Base-by-base conservation (phyloP, 2,329 filamentous ascomycete genomes). In the Proliferodiscus dingleyae region DNA sequence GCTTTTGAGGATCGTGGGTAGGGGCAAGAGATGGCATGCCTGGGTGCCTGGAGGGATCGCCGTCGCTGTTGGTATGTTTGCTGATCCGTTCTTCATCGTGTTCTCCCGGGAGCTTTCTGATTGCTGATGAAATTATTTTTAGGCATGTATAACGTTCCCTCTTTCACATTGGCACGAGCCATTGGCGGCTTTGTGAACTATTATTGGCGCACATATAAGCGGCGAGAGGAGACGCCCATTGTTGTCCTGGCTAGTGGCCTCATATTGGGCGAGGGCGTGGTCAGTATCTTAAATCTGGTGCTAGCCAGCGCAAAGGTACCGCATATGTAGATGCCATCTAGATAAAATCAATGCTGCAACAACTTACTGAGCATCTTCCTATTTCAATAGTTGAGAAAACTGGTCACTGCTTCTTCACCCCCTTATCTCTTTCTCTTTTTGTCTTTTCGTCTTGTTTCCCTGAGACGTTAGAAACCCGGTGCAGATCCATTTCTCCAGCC, bases 141-240 rank as follows among this genome's bases (percentile, higher is more conserved):
- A 84, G 85, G 93, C 39, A 98, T 98, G 81, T 98, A 97, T 68
- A 98, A 97, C 59, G 89, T 91, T 0, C 93, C 93, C 0, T 95
- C 89, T 0, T 98, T 98, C 63, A 98, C 93, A 0, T 71, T 98
- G 29, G 90, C 93, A 0, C 74, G 93, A 51, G 87, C 89, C 0
- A 80, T 88, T 8, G 93, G 93, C 2, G 93, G 93, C 0, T 52
- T 83, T 34, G 68, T 84, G 43, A 83, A 80, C 52, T 89, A 86
- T 75, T 93, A 86, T 68, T 96, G 89, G 89, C 73, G 71, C 43
- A 69, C 70, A 64, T 61, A 68, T 64, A 62, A 67, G 63, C 64
- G 70, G 58, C 67, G 68, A 60, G 69, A 72, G 58, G 85, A 83
- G 59, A 90, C 90, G 4, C 84, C 83, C 0, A 77, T 97, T 43